Evolutionary conservation across 768 basidiomycete genomes (phyloP), one percentile per base, ranked within the genome.

Genomic region (Mycena haematopus): DNA sequence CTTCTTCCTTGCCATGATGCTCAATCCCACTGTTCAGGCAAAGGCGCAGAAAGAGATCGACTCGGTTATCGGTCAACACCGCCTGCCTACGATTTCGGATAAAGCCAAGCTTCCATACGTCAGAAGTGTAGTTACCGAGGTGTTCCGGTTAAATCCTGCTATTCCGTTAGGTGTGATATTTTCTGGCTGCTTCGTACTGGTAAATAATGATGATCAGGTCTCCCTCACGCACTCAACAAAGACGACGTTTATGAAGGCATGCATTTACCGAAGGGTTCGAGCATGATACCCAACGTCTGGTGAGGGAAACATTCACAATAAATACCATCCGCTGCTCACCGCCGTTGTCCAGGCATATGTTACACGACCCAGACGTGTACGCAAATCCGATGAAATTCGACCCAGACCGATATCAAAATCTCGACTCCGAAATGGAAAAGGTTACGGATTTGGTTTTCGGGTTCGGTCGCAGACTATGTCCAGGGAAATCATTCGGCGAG

Each of bases 341-440:
- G 6, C 2, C 9, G 15, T 27, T 19, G 13, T 24, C n/a, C 19
- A 65, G 64, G 59, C 24, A 51, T 10, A 65, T 65, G 64, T n/a
- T 62, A 9, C 60, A 54, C 24, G 63, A 68, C 45, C 45, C 65
- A 15, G 55, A 42, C 0, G 21, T 67, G 10, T 77, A 68, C 51
- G 63, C 69, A 0, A 66, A 75, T 51, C 74, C 76, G 1, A 54
- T 65, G 33, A 29, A 17, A 13, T 77, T 77, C 60, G 60, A 66
- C 19, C 76, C 76, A 1, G 71, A 70, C n/a, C 67, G 74, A 17
- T 75, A 63, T 56, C 33, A 68, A 4, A 45, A 53, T 24, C 22
- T 51, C 22, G 52, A 54, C 13, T 56, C 65, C 2, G 58, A 65
- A 22, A 52, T 61, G 58, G 66, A 68, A 15, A 60, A 62, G 9